Conservation (phyloP, 495 filamentous ascomycete species). For the Recurvomyces mirabilis region DNA sequence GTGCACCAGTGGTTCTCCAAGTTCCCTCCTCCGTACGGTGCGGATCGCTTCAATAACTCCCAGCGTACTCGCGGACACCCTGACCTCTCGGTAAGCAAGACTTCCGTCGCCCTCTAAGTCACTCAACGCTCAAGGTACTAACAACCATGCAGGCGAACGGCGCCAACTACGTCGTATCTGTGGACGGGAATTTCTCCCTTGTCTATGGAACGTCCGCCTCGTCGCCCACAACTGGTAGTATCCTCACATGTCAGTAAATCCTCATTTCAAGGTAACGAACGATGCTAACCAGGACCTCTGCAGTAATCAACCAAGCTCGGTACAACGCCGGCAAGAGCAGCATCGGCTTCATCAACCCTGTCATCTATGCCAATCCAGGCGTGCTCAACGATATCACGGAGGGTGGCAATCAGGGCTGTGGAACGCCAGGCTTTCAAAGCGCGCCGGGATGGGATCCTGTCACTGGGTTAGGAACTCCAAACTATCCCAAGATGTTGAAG, state of each 20-base stretch:
- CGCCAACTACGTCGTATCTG: constrained; percentile 41
- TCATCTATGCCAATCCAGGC: constrained; percentile 9
- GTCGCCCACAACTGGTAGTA: constrained; percentile 48
- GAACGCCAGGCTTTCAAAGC: constrained; percentile 2
- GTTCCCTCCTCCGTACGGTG: constrained; percentile 36
- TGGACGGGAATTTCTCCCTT: constrained; percentile 40
- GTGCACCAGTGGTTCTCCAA: constrained; percentile 41
- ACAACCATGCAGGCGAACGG: constrained; percentile 47
- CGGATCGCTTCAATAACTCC: constrained; percentile 35
- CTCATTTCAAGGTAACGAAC: too few relatives aligned
- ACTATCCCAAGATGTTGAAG: constrained; percentile 10
- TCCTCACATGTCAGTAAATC: too few relatives aligned
- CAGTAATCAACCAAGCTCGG: constrained; percentile 64
- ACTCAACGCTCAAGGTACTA: constrained; percentile 45
- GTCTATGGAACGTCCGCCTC: constrained; percentile 56
- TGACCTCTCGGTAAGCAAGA: constrained; percentile 43
- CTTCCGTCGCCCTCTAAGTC: constrained; percentile 18
- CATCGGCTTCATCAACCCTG: constrained; percentile 58
- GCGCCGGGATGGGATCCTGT: constrained; percentile 12
- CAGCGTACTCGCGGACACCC: constrained; percentile 54
- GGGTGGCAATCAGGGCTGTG: constrained; percentile 10
- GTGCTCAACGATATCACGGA: constrained; percentile 13
- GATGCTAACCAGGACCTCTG: too few relatives aligned
- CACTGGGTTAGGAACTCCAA: constrained; percentile 10
- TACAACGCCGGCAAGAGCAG: constrained; percentile 42